A percentile compares a stretch with the other conserved stretches of the same genome.
Evolutionary conservation across 2,329 filamentous ascomycete species (phyloP).

Genomic region (Tolypocladium ovalisporum): DNA sequence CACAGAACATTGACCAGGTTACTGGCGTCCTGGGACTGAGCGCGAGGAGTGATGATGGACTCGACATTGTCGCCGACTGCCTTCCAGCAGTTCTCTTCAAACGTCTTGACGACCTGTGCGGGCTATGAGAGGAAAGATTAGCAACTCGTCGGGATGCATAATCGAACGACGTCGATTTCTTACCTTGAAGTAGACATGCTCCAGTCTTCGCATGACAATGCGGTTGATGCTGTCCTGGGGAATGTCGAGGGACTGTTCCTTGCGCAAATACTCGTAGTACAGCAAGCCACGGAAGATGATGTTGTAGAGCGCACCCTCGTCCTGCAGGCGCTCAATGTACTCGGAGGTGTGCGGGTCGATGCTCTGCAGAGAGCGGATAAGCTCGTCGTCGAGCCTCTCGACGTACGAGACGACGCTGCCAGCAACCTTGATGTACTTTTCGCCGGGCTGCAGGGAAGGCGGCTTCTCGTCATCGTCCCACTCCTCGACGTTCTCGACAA

Average conservation of each 20-base stretch:
- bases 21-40: constrained; percentile 55
- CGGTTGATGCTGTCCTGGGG: constrained; percentile 86
- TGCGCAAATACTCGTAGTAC: constrained; percentile 75
- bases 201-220: constrained; percentile 83
- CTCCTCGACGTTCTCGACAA: constrained; percentile 87
- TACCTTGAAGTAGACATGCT: constrained; percentile 98
- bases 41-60: constrained; percentile 71
- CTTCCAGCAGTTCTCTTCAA: constrained; percentile 93
- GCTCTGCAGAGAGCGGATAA: constrained; percentile 90
- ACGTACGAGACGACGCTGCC: constrained; percentile 91
- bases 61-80: constrained; percentile 57
- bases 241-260: constrained; percentile 58
- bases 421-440: constrained; percentile 80
- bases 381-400: constrained; percentile 92
- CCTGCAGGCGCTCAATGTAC: constrained; percentile 89
- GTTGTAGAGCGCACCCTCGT: constrained; percentile 85
- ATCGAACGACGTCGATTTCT: constrained; percentile 8
- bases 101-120: constrained; percentile 79
- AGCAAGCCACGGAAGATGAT: constrained; percentile 80
- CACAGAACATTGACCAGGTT: constrained; percentile 77
- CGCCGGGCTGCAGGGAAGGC: constrained; percentile 59
- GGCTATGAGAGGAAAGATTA: constrained; percentile 39
- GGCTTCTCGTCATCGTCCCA: constrained; percentile 99
- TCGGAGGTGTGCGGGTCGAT: constrained; percentile 98
- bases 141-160: background rate